Evolutionary conservation across 2,329 filamentous ascomycete genomes (phyloP), one percentile per base, ranked within the genome.

Genomic region (Torrubiella hemipterigena): DNA sequence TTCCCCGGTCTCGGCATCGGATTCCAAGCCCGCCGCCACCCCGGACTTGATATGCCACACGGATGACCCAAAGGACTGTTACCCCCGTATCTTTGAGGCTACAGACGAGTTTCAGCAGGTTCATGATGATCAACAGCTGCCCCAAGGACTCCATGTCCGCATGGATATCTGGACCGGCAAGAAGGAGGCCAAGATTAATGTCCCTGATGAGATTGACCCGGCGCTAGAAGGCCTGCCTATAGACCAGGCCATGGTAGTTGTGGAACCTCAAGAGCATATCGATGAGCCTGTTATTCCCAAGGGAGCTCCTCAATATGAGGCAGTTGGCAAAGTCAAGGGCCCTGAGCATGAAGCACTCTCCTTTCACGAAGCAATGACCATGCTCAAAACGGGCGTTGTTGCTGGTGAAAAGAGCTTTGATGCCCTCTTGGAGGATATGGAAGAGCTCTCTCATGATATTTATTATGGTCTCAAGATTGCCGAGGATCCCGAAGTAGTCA

Each of bases 401-500:
- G 42, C 43, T 6, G 40, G 42, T 24, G 48, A 50, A 12, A 41
- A 52, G 32, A 50, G 47, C 4, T 55, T 73, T 11, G 63, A 68
- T 24, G 54, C 55, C 9, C 68, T 69, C 0, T 59, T 81, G 7
- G 63, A 69, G 20, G 61, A 61, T 20, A 62, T 81, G n/a, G 61
- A 69, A 38, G 75, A 81, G 6, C 55, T 79, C 17, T 68, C 75
- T 0, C 75, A 81, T 49, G 77, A 80, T 50, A 72, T 80, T 39
- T 81, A 78, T 56, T 81, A 79, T 49, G 77, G 77, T 8, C 56
- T 75, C 13, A 70, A 77, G 48, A 65, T 80, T 35, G 61, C 66
- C 15, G 67, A 73, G 46, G 67, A 77, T 40, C 45, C 56, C 3
- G 61, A 64, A 3, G 65, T 66, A 2, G 42, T 77, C 31, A 62